Base-by-base conservation (phyloP, 2,329 filamentous ascomycete species). In the Raffaelea albimanens region DNA sequence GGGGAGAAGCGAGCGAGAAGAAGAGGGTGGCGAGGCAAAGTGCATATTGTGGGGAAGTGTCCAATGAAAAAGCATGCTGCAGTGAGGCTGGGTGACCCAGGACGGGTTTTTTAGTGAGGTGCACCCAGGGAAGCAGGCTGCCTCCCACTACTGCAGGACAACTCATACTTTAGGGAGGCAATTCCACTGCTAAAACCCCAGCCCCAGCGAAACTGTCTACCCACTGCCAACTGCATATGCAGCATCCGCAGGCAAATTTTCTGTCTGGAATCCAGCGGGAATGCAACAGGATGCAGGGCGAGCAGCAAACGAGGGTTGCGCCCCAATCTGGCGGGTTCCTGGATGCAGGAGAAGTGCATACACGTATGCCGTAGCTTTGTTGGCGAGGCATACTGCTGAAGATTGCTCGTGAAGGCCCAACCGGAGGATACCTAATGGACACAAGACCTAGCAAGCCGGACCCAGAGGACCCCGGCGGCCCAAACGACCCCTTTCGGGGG, bases 61-160 rank as follows among this genome's bases (percentile, higher is more conserved):
- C 25, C 7, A 29, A 29, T 29, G 25, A 13, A 7, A 7, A 29
- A 13, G 25, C 25, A 29, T 7, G 25, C 25, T 38, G 13, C 13
- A 38, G 34, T 45, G 47, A 44, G 47, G 47, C 47, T 49, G 43
- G 34, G 47, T 22, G 13, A 16, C 5, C 16, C 5, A n/a, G n/a
- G n/a, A n/a, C n/a, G n/a, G n/a, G n/a, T n/a, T 36, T 34, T 39
- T 39, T 19, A 38, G 34, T 16, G 34, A 16, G 13, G 5, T 19
- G 7, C 34, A 38, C 25, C 7, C 14, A 18, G 4, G 11, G 42
- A 33, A 18, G n/a, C 40, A 19, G 45, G 48, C 44, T 46, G 48
- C 48, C 48, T 50, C 48, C 48, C 44, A 36, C 48, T 50, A 50
- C 48, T 50, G 48, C 48, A 50, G 40, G 39, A 21, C 16, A 36